phyloP scores from a whole-genome alignment of 1,139 yeast species.

The Nakaseomyces bracarensis region DNA sequence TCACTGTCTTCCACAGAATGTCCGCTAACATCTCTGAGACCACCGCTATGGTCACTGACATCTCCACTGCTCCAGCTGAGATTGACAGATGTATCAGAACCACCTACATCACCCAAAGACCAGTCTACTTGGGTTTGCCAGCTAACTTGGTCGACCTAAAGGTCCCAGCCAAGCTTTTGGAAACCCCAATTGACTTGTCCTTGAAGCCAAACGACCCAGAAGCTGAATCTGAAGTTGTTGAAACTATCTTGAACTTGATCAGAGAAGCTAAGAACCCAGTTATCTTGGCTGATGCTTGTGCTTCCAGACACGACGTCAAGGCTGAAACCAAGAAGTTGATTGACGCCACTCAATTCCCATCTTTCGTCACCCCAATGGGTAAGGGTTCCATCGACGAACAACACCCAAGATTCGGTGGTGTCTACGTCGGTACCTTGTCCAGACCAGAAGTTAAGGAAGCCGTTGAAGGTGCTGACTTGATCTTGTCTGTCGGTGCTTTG shows the following conservation, averaged over 20 bases:
- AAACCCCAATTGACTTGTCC: slow-evolving; percentile 56
- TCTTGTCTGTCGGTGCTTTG: slow-evolving; percentile 72
- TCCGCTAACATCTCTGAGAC: slow-evolving; percentile 61
- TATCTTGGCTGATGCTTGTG: slow-evolving; percentile 81
- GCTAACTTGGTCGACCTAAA: slow-evolving; percentile 66
- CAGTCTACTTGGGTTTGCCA: slow-evolving; percentile 77
- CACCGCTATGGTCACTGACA: slow-evolving; percentile 54
- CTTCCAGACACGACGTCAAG: slow-evolving; percentile 64
- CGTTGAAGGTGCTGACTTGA: slow-evolving; percentile 70
- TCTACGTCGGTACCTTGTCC: slow-evolving; percentile 74
- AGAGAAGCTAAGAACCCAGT: slow-evolving; percentile 56
- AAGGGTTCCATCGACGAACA: slow-evolving; percentile 71
- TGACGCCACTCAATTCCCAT: slow-evolving; percentile 68
- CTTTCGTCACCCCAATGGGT: slow-evolving; percentile 87
- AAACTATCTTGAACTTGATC: slow-evolving; percentile 46
- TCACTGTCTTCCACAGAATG: slow-evolving; percentile 70
- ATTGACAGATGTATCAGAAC: slow-evolving; percentile 69
- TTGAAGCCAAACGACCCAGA: slow-evolving; percentile 57
- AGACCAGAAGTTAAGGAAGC: slow-evolving; percentile 66
- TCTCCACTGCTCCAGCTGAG: slow-evolving; percentile 53
- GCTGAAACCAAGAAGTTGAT: slow-evolving; percentile 56
- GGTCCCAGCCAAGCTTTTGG: slow-evolving; percentile 49
- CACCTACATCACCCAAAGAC: slow-evolving; percentile 67
- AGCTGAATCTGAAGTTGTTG: slow-evolving; percentile 66
- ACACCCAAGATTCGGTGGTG: slow-evolving; percentile 75